These are phyloP conservation scores for Podospora didyma DNA, from an alignment of 495 filamentous ascomycete species.

Conservation along the genomic window DNA sequence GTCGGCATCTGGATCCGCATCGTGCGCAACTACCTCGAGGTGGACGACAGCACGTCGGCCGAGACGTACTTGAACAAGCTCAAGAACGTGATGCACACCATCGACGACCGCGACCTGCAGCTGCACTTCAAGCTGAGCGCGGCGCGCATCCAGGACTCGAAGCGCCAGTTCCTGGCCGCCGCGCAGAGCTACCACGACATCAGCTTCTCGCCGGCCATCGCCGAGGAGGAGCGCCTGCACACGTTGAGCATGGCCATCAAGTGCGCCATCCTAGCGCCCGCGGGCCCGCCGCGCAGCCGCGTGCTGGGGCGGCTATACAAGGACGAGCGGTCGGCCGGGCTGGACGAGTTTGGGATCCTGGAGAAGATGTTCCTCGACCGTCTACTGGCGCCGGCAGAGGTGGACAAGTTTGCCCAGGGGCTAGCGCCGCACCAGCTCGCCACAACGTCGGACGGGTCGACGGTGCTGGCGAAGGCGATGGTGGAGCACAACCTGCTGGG, in stretches of 20 bases:
- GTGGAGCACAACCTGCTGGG: slow-evolving; percentile 93
- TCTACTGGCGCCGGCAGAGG: slow-evolving; percentile 72
- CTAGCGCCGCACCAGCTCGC: slow-evolving; percentile 87
- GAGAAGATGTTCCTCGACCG: slow-evolving; percentile 98
- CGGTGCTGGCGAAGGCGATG: slow-evolving; percentile 90
- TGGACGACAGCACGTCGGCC: slow-evolving; percentile 82
- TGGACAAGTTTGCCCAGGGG: slow-evolving; percentile 75
- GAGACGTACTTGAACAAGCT: slow-evolving; percentile 87
- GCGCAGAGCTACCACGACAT: slow-evolving; percentile 82
- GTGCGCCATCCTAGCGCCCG: slow-evolving; percentile 90
- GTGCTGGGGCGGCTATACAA: slow-evolving; percentile 83
- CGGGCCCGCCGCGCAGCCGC: slow-evolving; percentile 78
- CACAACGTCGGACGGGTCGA: slow-evolving; percentile 79
- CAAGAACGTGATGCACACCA: slow-evolving; percentile 82
- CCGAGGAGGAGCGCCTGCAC: slow-evolving; percentile 76
- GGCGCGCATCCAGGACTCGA: slow-evolving; percentile 87
- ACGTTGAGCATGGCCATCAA: slow-evolving; percentile 85
- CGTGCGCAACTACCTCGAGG: slow-evolving; percentile 89
- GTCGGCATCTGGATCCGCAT: slow-evolving; percentile 87
- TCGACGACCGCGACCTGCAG: slow-evolving; percentile 63
- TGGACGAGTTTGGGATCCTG: slow-evolving; percentile 80
- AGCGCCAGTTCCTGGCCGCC: slow-evolving; percentile 87
- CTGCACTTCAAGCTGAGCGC: slow-evolving; percentile 87
- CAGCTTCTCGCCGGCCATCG: slow-evolving; percentile 67
- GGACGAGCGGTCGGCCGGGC: slow-evolving; percentile 74